Percentiles rank a stretch among this genome's conserved stretches.
These are phyloP conservation scores for Plasmodium blacklocki DNA, from an alignment of 169 alveolate species.

Conservation along the genomic window DNA sequence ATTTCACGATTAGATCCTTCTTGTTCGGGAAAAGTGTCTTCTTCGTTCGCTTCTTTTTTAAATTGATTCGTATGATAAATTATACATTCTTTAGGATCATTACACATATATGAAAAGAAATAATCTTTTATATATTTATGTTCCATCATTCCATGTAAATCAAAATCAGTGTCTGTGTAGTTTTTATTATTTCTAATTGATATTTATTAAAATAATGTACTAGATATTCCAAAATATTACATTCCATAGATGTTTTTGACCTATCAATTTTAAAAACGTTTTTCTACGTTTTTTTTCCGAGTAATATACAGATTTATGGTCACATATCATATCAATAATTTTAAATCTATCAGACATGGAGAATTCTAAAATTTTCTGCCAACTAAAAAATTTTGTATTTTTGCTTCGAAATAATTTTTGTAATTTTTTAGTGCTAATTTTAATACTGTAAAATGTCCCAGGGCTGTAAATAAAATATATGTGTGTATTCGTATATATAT, in stretches of 20 bases:
- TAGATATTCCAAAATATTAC: slow-evolving; percentile 48
- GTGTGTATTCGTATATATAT: too few relatives aligned
- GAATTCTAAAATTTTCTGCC: slow-evolving; percentile 41
- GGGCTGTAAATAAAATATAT: background rate
- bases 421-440: slow-evolving; percentile 23
- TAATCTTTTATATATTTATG: slow-evolving; percentile 32
- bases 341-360: slow-evolving; percentile 39
- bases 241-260: slow-evolving; percentile 6
- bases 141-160: slow-evolving; percentile 9
- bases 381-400: slow-evolving; percentile 25
- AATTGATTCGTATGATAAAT: too few relatives aligned
- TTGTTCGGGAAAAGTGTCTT: too few relatives aligned
- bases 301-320: slow-evolving; percentile 11
- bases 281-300: slow-evolving; percentile 23
- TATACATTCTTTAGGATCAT: too few relatives aligned
- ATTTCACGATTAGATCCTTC: background rate
- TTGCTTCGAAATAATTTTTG: slow-evolving; percentile 18
- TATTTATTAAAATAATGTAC: slow-evolving; percentile 56
- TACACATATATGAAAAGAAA: slow-evolving; percentile 12
- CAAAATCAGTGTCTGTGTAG: slow-evolving; percentile 9
- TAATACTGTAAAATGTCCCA: slow-evolving; percentile 29
- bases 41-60: too few relatives aligned
- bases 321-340: slow-evolving; percentile 34
- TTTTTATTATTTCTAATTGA: slow-evolving; percentile 21
- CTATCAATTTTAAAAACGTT: slow-evolving; percentile 15